phyloP scores from a whole-genome alignment of 2,329 filamentous ascomycete genomes.

The Scleromitrula shiraiana region DNA sequence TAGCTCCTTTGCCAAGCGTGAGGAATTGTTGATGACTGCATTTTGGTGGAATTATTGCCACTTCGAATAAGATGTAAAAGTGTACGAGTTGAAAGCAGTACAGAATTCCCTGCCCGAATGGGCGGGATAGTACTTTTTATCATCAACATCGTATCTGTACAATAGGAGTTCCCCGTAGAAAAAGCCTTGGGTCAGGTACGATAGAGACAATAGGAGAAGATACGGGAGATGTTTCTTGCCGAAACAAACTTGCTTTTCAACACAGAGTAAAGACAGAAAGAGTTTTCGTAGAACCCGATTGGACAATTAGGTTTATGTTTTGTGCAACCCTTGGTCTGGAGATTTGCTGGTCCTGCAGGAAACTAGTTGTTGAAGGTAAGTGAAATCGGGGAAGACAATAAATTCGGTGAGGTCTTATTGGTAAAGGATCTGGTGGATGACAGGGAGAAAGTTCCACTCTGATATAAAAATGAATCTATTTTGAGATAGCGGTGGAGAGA shows the following conservation, averaged over 20 bases:
- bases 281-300: neutral
- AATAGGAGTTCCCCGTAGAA: neutral
- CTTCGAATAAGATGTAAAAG: neutral
- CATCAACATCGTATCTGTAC: neutral
- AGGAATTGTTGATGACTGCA: slow-evolving; percentile 1
- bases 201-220: neutral
- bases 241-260: neutral
- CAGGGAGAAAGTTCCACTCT: neutral
- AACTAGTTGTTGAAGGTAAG: too few relatives aligned
- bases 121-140: neutral
- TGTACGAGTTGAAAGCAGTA: slow-evolving; percentile 1
- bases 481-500: neutral
- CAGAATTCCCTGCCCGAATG: neutral
- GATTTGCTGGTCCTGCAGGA: neutral
- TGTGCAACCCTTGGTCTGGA: neutral
- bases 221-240: neutral
- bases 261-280: neutral
- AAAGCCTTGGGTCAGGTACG: neutral
- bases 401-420: too few relatives aligned
- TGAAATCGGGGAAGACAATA: too few relatives aligned
- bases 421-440: neutral
- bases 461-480: neutral
- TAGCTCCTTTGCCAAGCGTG: neutral
- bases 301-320: neutral
- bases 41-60: neutral